These are phyloP conservation scores for Prunus fruticosa DNA, from an alignment of 306 rosid genomes.

Conservation along the genomic window DNA sequence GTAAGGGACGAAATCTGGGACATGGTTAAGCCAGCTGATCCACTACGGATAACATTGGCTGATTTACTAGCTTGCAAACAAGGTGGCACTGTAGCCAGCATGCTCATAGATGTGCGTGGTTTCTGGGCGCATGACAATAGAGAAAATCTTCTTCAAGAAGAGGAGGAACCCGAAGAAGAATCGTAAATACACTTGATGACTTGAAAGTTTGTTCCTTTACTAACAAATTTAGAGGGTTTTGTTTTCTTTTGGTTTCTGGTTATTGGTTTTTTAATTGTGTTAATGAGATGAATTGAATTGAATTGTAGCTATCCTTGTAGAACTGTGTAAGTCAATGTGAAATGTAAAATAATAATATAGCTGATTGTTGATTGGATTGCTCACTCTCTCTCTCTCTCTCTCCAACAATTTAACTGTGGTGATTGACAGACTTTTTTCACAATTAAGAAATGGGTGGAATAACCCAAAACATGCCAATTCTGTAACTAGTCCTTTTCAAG, in stretches of 20 bases:
- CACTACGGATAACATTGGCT: slow-evolving; percentile 63
- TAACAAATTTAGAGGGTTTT: slow-evolving; percentile 30
- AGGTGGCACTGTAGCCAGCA: slow-evolving; percentile 99
- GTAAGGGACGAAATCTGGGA: slow-evolving; percentile 98
- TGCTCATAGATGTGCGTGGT: slow-evolving; percentile 97
- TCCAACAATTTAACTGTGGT: neutral
- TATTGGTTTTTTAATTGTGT: neutral
- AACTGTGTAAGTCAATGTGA: slow-evolving; percentile 12
- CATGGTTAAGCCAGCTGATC: slow-evolving; percentile 93
- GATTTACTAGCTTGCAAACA: slow-evolving; percentile 92
- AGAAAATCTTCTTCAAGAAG: slow-evolving; percentile 99
- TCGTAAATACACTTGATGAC: slow-evolving; percentile 13
- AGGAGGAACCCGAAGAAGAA: slow-evolving; percentile 98
- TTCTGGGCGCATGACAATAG: slow-evolving; percentile 99
- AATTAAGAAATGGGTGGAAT: neutral
- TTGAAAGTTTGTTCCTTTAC: neutral
- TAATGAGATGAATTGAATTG: neutral
- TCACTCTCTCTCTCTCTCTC: too few species aligned
- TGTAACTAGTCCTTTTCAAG: neutral
- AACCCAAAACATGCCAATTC: neutral
- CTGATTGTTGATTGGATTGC: neutral
- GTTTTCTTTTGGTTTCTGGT: neutral
- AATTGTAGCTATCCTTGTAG: slow-evolving; percentile 13
- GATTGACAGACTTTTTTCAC: neutral
- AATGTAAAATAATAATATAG: neutral